Percentiles rank a stretch among this genome's conserved stretches.
These are phyloP conservation scores for Tulasnella sp. DNA, from an alignment of 768 basidiomycete genomes.

Conservation along the genomic window DNA sequence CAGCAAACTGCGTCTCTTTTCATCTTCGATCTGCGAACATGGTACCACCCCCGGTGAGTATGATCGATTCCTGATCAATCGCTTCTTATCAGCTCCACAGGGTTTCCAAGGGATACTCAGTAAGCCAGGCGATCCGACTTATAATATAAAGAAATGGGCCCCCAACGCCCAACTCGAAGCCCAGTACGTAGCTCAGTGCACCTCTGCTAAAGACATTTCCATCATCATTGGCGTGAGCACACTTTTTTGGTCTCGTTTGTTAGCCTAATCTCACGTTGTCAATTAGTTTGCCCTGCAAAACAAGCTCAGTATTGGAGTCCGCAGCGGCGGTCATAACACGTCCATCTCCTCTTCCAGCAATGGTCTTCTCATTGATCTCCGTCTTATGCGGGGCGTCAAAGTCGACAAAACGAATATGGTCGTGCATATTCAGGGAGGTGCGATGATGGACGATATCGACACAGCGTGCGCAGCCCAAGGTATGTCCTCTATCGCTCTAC, in stretches of 20 bases:
- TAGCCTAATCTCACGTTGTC: neutral
- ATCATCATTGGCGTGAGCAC: conserved; percentile 12
- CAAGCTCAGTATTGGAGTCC: neutral
- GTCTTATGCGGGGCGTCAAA: neutral
- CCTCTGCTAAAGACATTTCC: conserved; percentile 20
- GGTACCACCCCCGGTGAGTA: too few relatives aligned
- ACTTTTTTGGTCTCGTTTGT: neutral
- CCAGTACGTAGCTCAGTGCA: conserved; percentile 11
- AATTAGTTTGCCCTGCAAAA: neutral
- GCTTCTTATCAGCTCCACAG: too few relatives aligned
- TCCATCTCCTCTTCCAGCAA: neutral
- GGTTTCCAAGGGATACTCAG: neutral
- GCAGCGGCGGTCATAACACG: conserved; percentile 2
- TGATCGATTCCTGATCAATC: too few relatives aligned
- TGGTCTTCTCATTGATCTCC: conserved; percentile 6
- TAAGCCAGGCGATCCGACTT: neutral
- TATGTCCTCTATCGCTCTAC: neutral
- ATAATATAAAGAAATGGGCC: conserved; percentile 5
- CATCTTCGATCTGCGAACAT: too few relatives aligned
- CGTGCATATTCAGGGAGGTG: neutral
- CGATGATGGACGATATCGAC: neutral
- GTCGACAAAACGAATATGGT: neutral
- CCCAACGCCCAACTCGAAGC: neutral
- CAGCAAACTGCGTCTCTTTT: too few relatives aligned
- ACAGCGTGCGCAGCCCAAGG: neutral